A percentile compares a stretch with the other conserved stretches of the same genome.
These are phyloP conservation scores for Drechslera avenae DNA, from an alignment of 2,329 filamentous ascomycete species.

Conservation along the genomic window DNA sequence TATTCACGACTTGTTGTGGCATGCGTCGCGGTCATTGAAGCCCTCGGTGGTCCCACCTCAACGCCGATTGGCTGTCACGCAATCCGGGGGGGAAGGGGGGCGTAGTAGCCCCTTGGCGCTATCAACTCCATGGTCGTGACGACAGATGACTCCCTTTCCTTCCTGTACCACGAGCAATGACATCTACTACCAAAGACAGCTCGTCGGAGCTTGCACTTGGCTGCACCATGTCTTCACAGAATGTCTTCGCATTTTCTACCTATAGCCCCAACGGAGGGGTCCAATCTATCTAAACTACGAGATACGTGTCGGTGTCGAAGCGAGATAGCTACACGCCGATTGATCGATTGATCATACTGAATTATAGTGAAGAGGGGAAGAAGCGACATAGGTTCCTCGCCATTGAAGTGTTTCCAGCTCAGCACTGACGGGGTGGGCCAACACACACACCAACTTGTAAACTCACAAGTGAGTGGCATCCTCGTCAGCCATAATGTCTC, in stretches of 20 bases:
- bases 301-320: slow-evolving; percentile 36
- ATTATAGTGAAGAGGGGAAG: not conserved
- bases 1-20: slow-evolving; percentile 3
- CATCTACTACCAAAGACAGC: slow-evolving; percentile 27
- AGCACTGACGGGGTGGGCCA: not conserved
- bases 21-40: slow-evolving; percentile 15
- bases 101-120: slow-evolving; percentile 25
- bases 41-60: slow-evolving; percentile 16
- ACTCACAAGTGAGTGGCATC: slow-evolving; percentile 10
- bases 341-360: slow-evolving; percentile 13
- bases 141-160: slow-evolving; percentile 36
- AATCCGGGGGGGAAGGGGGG: slow-evolving; percentile 21
- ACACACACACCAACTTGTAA: slow-evolving; percentile 7
- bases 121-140: slow-evolving; percentile 15
- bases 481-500: too few relatives aligned
- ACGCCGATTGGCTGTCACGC: slow-evolving; percentile 24
- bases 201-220: slow-evolving; percentile 31
- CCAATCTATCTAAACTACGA: slow-evolving; percentile 49
- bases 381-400: not conserved
- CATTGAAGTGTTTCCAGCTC: not conserved
- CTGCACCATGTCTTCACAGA: slow-evolving; percentile 26
- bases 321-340: slow-evolving; percentile 34
- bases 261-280: slow-evolving; percentile 64
- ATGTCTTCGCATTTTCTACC: slow-evolving; percentile 37
- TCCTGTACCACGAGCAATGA: slow-evolving; percentile 37